Evolutionary conservation across 75 land plant species (phyloP).

Genomic region (Picea glauca): DNA sequence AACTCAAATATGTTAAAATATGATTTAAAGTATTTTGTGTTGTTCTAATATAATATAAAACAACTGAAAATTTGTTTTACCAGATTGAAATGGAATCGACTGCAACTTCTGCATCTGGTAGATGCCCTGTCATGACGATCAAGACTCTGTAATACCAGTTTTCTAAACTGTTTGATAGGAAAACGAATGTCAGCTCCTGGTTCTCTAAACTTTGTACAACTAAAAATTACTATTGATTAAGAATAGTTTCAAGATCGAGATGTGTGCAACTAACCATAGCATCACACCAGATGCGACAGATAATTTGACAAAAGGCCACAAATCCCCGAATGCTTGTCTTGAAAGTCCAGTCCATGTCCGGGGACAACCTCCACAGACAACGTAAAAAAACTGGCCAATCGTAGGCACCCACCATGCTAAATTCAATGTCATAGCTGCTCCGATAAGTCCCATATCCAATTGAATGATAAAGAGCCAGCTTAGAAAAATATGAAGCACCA

Average conservation of each 20-base stretch:
- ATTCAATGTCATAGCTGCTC: slow-evolving; percentile 34
- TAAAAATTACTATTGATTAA: background rate
- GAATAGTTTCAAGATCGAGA: background rate
- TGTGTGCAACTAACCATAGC: slow-evolving; percentile 33
- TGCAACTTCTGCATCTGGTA: slow-evolving; percentile 30
- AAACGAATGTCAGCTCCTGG: background rate
- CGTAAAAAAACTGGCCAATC: slow-evolving; percentile 19
- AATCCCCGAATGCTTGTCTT: slow-evolving; percentile 25
- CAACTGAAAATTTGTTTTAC: slow-evolving; percentile 11
- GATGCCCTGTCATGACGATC: slow-evolving; percentile 34
- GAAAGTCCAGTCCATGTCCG: slow-evolving; percentile 48
- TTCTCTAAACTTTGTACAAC: background rate
- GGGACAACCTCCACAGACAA: slow-evolving; percentile 38
- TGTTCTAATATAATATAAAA: background rate
- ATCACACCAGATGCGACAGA: slow-evolving; percentile 76
- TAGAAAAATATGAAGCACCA: slow-evolving; percentile 37
- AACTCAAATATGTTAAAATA: too few species aligned
- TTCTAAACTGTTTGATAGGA: slow-evolving; percentile 33
- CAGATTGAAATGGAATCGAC: slow-evolving; percentile 55
- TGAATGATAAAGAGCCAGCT: slow-evolving; percentile 42
- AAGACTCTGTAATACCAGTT: slow-evolving; percentile 48
- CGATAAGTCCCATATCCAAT: slow-evolving; percentile 30
- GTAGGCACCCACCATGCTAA: slow-evolving; percentile 39
- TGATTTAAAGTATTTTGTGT: background rate
- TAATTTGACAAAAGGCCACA: slow-evolving; percentile 57